Evolutionary conservation across 2,329 filamentous ascomycete species (phyloP).

Genomic region (Xylariaceae sp.): DNA sequence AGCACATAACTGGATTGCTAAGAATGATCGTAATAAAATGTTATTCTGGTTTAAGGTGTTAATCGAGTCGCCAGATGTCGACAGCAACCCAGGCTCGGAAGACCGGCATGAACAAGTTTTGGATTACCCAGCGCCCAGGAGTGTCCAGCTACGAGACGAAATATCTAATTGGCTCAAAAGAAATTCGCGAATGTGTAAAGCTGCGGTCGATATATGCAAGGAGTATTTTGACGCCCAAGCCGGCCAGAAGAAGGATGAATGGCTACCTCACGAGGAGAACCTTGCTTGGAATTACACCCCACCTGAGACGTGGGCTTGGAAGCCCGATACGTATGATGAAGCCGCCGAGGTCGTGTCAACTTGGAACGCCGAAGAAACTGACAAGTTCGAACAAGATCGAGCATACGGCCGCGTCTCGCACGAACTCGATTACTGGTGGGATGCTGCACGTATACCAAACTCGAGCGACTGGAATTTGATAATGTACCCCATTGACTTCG

Average conservation of each 20-base stretch:
- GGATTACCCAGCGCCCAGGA: slow-evolving; percentile 56
- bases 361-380: slow-evolving; percentile 55
- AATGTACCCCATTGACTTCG: slow-evolving; percentile 64
- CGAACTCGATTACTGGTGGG: slow-evolving; percentile 69
- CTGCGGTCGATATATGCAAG: slow-evolving; percentile 56
- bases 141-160: slow-evolving; percentile 61
- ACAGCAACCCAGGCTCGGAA: slow-evolving; percentile 50
- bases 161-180: slow-evolving; percentile 65
- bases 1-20: slow-evolving; percentile 70
- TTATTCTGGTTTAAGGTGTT: slow-evolving; percentile 68
- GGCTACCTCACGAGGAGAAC: slow-evolving; percentile 52
- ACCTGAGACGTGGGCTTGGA: slow-evolving; percentile 27
- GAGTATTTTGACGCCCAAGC: slow-evolving; percentile 57
- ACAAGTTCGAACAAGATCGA: slow-evolving; percentile 62
- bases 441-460: slow-evolving; percentile 61
- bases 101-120: slow-evolving; percentile 55
- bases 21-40: slow-evolving; percentile 72
- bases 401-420: slow-evolving; percentile 63
- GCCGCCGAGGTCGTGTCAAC: slow-evolving; percentile 49
- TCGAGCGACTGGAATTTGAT: slow-evolving; percentile 60
- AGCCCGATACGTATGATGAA: slow-evolving; percentile 39
- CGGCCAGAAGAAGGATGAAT: slow-evolving; percentile 52
- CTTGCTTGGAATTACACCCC: slow-evolving; percentile 61
- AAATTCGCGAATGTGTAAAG: slow-evolving; percentile 61
- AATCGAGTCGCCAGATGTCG: slow-evolving; percentile 54